Conservation (phyloP, 2,329 filamentous ascomycete species). For the Penicillium italicum region DNA sequence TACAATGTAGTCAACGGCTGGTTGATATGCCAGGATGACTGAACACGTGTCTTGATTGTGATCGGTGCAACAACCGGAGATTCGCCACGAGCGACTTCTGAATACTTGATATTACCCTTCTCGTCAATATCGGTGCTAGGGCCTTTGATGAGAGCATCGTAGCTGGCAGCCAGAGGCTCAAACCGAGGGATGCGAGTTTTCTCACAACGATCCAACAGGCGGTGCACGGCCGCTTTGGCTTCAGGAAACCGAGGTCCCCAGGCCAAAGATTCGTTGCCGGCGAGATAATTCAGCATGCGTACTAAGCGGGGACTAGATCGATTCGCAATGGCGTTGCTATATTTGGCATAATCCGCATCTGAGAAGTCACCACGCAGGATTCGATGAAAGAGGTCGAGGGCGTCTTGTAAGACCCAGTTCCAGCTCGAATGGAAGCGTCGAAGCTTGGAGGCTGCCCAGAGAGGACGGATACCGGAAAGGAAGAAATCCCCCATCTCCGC, state of each 20-base stretch:
- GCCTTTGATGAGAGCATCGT: neutral
- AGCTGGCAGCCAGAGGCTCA: neutral
- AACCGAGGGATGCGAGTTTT: neutral
- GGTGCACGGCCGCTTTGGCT: neutral
- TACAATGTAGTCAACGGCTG: constrained; percentile 14
- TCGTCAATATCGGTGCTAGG: neutral
- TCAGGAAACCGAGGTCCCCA: neutral
- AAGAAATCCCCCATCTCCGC: constrained; percentile 33
- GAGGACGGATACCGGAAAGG: constrained; percentile 27
- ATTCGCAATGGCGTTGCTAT: neutral
- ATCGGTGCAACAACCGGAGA: neutral
- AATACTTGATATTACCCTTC: neutral
- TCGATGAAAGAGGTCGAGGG: constrained; percentile 3
- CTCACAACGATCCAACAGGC: neutral
- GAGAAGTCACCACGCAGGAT: neutral
- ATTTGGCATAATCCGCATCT: neutral
- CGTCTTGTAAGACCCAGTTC: constrained; percentile 36
- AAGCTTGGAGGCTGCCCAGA: constrained; percentile 28
- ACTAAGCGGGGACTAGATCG: neutral
- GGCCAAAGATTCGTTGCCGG: neutral
- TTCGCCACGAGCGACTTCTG: neutral
- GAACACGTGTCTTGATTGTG: constrained; percentile 14
- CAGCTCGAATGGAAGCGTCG: constrained; percentile 36
- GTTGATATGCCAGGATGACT: constrained; percentile 18
- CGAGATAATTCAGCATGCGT: constrained; percentile 4